Percentiles rank a stretch among this genome's conserved stretches.
Conservation (phyloP, 129 eudicot species). For the Glebionis coronaria region DNA sequence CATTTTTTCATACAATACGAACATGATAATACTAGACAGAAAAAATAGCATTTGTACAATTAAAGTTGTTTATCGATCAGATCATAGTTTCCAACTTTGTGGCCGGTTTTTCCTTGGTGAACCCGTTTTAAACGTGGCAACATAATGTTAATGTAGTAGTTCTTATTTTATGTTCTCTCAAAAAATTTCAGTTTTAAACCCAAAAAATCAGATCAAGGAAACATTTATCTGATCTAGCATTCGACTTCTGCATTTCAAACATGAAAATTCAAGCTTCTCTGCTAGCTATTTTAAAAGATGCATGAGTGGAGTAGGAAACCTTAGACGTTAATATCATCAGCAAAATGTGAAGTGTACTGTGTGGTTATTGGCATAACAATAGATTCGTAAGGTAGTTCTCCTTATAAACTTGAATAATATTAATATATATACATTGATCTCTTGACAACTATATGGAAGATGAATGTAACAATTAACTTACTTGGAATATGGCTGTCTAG, state of each 20-base stretch:
- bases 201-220: neutral
- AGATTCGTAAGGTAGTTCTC: neutral
- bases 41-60: no score
- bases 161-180: neutral
- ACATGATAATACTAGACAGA: no score
- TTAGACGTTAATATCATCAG: neutral
- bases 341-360: neutral
- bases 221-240: neutral
- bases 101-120: no score
- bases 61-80: no score
- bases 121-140: no score
- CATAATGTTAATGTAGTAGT: no score
- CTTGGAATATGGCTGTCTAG: conserved; percentile 34
- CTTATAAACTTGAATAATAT: neutral
- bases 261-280: neutral
- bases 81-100: no score
- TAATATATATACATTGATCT: no score
- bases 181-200: neutral
- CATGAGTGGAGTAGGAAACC: no score
- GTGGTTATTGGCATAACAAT: neutral
- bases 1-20: no score
- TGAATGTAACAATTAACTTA: conserved; percentile 24
- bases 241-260: neutral
- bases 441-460: neutral
- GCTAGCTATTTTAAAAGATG: no score